A percentile compares a stretch with the other conserved stretches of the same genome.
Evolutionary conservation across 2,329 filamentous ascomycete genomes (phyloP).

Genomic region (Beauveria brongniartii): DNA sequence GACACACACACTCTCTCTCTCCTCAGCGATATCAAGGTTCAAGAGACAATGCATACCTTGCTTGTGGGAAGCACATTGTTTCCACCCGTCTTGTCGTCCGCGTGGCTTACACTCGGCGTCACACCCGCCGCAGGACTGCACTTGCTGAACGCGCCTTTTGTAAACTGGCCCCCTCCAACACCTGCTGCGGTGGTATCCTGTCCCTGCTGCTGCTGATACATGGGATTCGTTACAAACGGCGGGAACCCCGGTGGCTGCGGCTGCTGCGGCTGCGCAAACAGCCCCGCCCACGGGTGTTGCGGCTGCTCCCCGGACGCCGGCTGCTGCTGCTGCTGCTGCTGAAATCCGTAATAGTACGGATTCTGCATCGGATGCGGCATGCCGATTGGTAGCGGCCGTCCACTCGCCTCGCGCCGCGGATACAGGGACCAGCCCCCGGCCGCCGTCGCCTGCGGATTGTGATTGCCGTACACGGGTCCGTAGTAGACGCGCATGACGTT

Average conservation of each 20-base stretch:
- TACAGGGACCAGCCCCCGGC: slow-evolving; percentile 29
- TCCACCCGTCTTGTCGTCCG: neutral
- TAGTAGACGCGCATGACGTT: slow-evolving; percentile 50
- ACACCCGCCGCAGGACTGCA: neutral
- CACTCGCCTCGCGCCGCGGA: slow-evolving; percentile 28
- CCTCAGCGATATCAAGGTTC: too few species aligned
- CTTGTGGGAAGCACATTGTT: slow-evolving; percentile 7
- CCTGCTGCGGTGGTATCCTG: neutral
- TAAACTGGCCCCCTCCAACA: neutral
- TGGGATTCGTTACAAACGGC: slow-evolving; percentile 17
- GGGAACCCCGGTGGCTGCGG: slow-evolving; percentile 4
- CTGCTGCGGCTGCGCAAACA: neutral
- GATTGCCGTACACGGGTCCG: slow-evolving; percentile 46
- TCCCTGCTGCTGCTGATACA: neutral
- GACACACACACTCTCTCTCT: too few species aligned
- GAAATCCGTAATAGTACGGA: slow-evolving; percentile 34
- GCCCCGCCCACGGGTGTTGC: too few species aligned
- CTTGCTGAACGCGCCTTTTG: slow-evolving; percentile 11
- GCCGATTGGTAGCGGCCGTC: slow-evolving; percentile 30
- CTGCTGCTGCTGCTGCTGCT: neutral
- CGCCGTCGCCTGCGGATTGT: slow-evolving; percentile 22
- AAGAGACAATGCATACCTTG: slow-evolving; percentile 5
- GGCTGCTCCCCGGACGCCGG: too few species aligned
- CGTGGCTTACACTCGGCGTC: slow-evolving; percentile 9
- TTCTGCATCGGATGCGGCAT: slow-evolving; percentile 36